Percentiles rank a stretch among this genome's conserved stretches.
These are phyloP conservation scores for Botrytis hyacinthi DNA, from an alignment of 2,329 filamentous ascomycete genomes.

Conservation along the genomic window DNA sequence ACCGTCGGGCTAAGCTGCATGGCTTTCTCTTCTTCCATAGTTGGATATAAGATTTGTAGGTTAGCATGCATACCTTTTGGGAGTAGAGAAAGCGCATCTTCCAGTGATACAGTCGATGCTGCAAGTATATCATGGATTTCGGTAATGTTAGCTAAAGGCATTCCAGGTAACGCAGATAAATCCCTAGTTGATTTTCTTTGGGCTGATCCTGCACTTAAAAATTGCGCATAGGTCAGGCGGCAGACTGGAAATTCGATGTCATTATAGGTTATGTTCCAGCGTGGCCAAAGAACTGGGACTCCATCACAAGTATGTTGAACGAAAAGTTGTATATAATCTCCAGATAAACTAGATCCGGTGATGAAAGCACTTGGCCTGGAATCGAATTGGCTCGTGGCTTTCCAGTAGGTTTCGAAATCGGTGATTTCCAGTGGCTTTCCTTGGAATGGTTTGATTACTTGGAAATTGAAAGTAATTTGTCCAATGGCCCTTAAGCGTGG, in stretches of 20 bases:
- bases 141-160: slow-evolving; percentile 55
- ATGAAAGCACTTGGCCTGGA: slow-evolving; percentile 82
- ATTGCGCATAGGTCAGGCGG: slow-evolving; percentile 72
- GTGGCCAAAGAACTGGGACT: slow-evolving; percentile 81
- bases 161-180: slow-evolving; percentile 45
- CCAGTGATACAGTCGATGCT: slow-evolving; percentile 73
- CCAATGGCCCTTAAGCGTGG: slow-evolving; percentile 88
- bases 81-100: slow-evolving; percentile 71
- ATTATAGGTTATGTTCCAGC: slow-evolving; percentile 74
- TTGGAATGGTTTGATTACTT: slow-evolving; percentile 94
- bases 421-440: slow-evolving; percentile 93
- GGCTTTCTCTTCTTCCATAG: slow-evolving; percentile 65
- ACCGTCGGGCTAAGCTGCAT: slow-evolving; percentile 70
- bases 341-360: slow-evolving; percentile 90
- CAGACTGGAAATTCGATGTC: slow-evolving; percentile 80
- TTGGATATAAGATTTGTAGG: slow-evolving; percentile 87
- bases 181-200: slow-evolving; percentile 39
- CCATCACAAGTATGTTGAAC: slow-evolving; percentile 89
- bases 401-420: slow-evolving; percentile 99
- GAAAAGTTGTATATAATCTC: slow-evolving; percentile 90
- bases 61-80: slow-evolving; percentile 83
- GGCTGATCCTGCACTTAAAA: slow-evolving; percentile 47
- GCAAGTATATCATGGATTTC: slow-evolving; percentile 71
- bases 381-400: slow-evolving; percentile 90
- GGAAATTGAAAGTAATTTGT: slow-evolving; percentile 88